Conservation (phyloP, 2,329 filamentous ascomycete genomes). For the Epichloe glyceriae region DNA sequence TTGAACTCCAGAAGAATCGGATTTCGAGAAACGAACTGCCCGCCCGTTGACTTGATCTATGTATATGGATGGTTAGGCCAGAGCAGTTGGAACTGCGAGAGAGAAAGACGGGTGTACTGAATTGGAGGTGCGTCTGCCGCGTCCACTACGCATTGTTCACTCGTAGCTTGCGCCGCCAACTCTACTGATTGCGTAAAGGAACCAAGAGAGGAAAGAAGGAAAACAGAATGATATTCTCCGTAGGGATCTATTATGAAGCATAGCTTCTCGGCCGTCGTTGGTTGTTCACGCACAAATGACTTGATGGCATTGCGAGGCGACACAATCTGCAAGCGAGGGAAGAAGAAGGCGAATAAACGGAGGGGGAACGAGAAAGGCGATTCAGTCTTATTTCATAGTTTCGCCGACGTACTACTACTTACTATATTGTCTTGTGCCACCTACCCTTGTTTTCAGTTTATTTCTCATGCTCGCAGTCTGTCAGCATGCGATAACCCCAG, state of each 20-base stretch:
- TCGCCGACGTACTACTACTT: background rate
- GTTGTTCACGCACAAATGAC: background rate
- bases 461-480: background rate
- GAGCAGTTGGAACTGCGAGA: too few species aligned
- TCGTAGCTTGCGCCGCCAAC: background rate
- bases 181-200: background rate
- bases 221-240: too few species aligned
- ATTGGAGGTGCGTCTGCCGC: too few species aligned
- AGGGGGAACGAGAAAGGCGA: background rate
- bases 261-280: background rate
- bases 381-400: background rate
- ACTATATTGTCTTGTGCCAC: background rate
- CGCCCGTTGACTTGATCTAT: too few species aligned
- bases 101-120: too few species aligned
- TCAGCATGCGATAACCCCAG: background rate
- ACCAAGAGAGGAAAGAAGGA: accelerated
- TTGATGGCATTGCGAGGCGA: background rate
- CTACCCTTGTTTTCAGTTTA: background rate
- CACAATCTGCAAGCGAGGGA: background rate
- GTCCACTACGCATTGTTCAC: background rate
- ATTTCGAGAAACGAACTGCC: too few species aligned
- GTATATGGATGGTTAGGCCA: too few species aligned
- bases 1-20: too few species aligned
- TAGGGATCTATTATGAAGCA: too few species aligned
- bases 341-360: background rate